phyloP scores from a whole-genome alignment of 2,329 filamentous ascomycete genomes.

The Thelonectria olida region DNA sequence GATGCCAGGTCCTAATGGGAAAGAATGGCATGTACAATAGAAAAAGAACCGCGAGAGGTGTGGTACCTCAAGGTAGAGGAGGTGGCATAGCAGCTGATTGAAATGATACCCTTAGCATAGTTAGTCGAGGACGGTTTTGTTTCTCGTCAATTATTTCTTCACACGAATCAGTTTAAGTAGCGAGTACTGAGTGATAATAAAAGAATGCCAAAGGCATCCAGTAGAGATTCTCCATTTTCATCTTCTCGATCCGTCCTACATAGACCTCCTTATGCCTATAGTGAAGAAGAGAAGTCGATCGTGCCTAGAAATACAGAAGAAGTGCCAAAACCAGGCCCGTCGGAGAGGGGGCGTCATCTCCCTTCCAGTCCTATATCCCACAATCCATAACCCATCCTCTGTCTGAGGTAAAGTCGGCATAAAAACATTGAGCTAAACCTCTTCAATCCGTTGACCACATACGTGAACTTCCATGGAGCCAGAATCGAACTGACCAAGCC shows the following conservation, averaged over 20 bases:
- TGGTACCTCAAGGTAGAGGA: background rate
- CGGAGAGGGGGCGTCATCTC: constrained; percentile 9
- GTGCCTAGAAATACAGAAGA: constrained; percentile 40
- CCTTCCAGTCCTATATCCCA: constrained; percentile 11
- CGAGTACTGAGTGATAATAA: background rate
- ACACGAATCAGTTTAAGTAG: background rate
- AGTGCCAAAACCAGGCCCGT: constrained; percentile 13
- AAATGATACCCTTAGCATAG: constrained; percentile 25
- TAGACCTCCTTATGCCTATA: constrained; percentile 23
- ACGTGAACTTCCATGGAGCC: constrained; percentile 7
- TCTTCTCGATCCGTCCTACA: constrained; percentile 27
- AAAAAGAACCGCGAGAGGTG: background rate
- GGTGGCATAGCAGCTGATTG: background rate
- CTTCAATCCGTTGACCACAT: constrained; percentile 8
- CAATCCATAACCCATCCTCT: constrained; percentile 15
- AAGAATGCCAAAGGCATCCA: constrained; percentile 23
- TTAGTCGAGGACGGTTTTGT: background rate
- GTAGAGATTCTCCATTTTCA: constrained; percentile 26
- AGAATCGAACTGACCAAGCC: background rate
- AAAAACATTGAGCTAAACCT: constrained; percentile 15
- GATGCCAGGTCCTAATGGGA: background rate
- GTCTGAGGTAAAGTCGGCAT: background rate
- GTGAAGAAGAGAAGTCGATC: constrained; percentile 7
- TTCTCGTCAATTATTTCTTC: background rate
- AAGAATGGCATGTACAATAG: background rate